Evolutionary conservation across 1,284 basidiomycete species (phyloP).

Genomic region (Cutaneotrichosporon sp.): DNA sequence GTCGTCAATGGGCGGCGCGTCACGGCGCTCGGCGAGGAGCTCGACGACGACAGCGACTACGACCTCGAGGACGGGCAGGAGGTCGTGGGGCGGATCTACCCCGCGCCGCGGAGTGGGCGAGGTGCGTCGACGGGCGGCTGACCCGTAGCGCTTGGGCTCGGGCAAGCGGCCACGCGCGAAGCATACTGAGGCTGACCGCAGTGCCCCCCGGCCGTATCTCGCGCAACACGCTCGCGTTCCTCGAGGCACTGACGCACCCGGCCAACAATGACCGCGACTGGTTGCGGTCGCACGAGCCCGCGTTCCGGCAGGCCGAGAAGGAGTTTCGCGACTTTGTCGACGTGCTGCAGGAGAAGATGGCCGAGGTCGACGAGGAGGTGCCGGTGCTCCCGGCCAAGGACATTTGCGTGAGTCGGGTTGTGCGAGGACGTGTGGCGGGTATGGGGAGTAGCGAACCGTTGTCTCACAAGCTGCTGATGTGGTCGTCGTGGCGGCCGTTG

Average conservation of each 20-base stretch:
- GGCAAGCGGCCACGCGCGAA: too few species aligned
- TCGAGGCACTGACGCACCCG: conserved; percentile 69
- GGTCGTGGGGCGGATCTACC: conserved; percentile 53
- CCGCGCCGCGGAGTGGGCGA: conserved; percentile 74
- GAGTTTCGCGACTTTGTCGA: conserved; percentile 86
- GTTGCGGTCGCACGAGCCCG: conserved; percentile 65
- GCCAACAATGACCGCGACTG: conserved; percentile 84
- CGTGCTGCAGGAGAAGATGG: conserved; percentile 64
- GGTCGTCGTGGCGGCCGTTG: too few species aligned
- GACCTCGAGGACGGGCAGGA: conserved; percentile 41
- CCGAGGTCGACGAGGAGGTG: conserved; percentile 73
- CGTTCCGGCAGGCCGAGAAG: conserved; percentile 76
- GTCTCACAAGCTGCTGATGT: too few species aligned
- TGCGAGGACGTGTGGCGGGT: too few species aligned
- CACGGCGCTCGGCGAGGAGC: not conserved
- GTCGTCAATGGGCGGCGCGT: not conserved
- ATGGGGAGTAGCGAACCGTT: too few species aligned
- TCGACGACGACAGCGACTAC: conserved; percentile 33
- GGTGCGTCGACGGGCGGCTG: conserved; percentile 63
- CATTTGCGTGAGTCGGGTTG: conserved; percentile 62
- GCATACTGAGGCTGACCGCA: conserved; percentile 48
- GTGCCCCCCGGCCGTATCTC: conserved; percentile 85
- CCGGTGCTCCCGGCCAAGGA: conserved; percentile 84
- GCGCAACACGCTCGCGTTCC: conserved; percentile 76
- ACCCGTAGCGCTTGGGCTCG: too few species aligned